phyloP scores from a whole-genome alignment of 495 filamentous ascomycete species.

The Penicillium nucicola region DNA sequence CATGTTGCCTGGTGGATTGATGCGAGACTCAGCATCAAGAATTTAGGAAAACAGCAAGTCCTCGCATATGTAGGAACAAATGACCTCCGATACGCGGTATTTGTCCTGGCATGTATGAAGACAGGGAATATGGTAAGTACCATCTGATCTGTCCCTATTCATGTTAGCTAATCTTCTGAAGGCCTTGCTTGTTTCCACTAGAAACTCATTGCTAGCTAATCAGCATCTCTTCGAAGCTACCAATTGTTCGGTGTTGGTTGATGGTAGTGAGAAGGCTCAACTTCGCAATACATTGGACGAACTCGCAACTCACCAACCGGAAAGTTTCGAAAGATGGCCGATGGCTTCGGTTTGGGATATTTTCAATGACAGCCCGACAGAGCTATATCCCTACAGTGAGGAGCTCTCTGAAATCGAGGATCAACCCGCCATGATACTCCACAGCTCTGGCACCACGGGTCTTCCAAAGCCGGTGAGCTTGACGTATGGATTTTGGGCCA shows the following conservation, averaged over 20 bases:
- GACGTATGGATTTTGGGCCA: slow-evolving; percentile 42
- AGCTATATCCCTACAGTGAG: slow-evolving; percentile 9
- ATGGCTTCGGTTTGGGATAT: slow-evolving; percentile 18
- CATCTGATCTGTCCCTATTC: too few species aligned
- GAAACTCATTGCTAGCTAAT: slow-evolving; percentile 37
- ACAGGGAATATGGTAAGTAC: slow-evolving; percentile 13
- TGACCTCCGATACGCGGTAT: slow-evolving; percentile 21
- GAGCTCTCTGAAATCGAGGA: slow-evolving; percentile 32
- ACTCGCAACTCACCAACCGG: slow-evolving; percentile 3
- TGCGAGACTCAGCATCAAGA: slow-evolving; percentile 21
- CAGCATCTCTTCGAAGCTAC: slow-evolving; percentile 27
- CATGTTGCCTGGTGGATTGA: slow-evolving; percentile 48
- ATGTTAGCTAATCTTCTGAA: neutral
- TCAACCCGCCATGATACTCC: slow-evolving; percentile 42
- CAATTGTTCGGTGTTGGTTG: slow-evolving; percentile 30
- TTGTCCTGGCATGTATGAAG: slow-evolving; percentile 25
- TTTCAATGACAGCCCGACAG: slow-evolving; percentile 3
- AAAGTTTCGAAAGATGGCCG: slow-evolving; percentile 10
- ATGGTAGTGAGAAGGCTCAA: slow-evolving; percentile 11
- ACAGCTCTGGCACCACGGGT: slow-evolving; percentile 58
- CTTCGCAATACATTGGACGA: slow-evolving; percentile 3
- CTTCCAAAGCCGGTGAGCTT: slow-evolving; percentile 47
- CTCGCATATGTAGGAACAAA: slow-evolving; percentile 33
- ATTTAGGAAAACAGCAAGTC: slow-evolving; percentile 7
- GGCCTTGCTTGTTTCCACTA: slow-evolving; percentile 31